Evolutionary conservation across 2,329 filamentous ascomycete genomes (phyloP).

Genomic region (Huntiella decipiens): DNA sequence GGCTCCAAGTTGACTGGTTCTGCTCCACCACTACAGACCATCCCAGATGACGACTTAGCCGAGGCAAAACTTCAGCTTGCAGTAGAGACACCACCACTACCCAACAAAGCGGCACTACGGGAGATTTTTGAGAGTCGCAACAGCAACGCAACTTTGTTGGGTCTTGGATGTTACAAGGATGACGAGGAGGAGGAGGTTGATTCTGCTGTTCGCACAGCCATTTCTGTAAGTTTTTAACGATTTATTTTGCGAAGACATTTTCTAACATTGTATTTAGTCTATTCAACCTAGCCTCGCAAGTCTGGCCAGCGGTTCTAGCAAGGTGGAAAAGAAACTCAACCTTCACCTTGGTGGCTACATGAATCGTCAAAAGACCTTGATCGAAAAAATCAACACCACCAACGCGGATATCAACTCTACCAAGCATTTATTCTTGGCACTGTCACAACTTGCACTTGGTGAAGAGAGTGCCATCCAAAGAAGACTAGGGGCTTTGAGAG

Average conservation of each 20-base stretch:
- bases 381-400: slow-evolving; percentile 60
- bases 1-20: slow-evolving; percentile 45
- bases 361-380: slow-evolving; percentile 61
- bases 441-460: slow-evolving; percentile 55
- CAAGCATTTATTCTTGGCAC: slow-evolving; percentile 49
- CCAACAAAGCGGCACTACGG: slow-evolving; percentile 31
- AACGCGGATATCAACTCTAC: slow-evolving; percentile 57
- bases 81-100: slow-evolving; percentile 40
- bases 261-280: slow-evolving; percentile 23
- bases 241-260: not conserved
- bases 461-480: slow-evolving; percentile 60
- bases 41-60: slow-evolving; percentile 54
- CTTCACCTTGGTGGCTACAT: slow-evolving; percentile 81
- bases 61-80: slow-evolving; percentile 61
- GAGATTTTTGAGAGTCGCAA: slow-evolving; percentile 34
- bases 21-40: slow-evolving; percentile 36
- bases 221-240: slow-evolving; percentile 39
- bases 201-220: slow-evolving; percentile 45
- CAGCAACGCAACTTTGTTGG: slow-evolving; percentile 45
- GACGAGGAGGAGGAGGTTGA: slow-evolving; percentile 54
- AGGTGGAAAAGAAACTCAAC: slow-evolving; percentile 81
- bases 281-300: slow-evolving; percentile 55
- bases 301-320: slow-evolving; percentile 63
- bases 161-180: slow-evolving; percentile 61
- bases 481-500: slow-evolving; percentile 54